Base-by-base conservation (phyloP, 805 yeast genomes). In the Metschnikowia rubicola region DNA sequence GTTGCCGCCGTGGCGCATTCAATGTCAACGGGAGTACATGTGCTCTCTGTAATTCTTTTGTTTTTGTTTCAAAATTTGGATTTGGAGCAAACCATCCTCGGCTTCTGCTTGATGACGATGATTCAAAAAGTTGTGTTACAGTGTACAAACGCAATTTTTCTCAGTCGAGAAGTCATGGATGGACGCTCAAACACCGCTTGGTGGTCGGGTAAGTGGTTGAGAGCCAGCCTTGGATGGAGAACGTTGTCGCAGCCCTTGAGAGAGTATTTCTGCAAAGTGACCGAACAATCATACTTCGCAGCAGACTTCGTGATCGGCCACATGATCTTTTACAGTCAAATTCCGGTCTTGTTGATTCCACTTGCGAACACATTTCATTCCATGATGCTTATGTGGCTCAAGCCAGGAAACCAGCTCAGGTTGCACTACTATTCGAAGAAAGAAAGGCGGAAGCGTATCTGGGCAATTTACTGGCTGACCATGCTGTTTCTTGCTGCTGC, bases 51-150 rank as follows among this genome's bases (percentile, higher is more conserved):
- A 2, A 7, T 84, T 15, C 68, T 74, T 35, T 81, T 88, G 52
- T 81, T 88, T 79, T 66, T 83, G 29, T 66, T 82, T 36, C 92
- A 89, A 59, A 79, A 81, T 17, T 84, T 87, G 81, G 75, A 78
- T 57, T 71, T 84, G 47, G 68, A 84, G 0, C 69, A 78, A 42
- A 74, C 90, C 0, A 57, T 87, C 21, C 65, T 84, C 6, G 87
- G 92, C 3, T 61, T 83, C n/a, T 73, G 83, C 30, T 71, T 83
- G 8, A 64, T 80, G 2, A 65, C 77, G n/a, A 62, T 75, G 43
- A 55, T 84, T 8, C 91, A 88, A 51, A 70, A 77, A 19, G 63
- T 81, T 44, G n/a, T 86, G 5, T 78, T 84, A 59, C 79, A 79
- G 46, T 41, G 75, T 1, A 44, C 81, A 4, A 77, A 80, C 0